phyloP scores from a whole-genome alignment of 2,329 filamentous ascomycete genomes.

The Pseudogymnoascus sp. region DNA sequence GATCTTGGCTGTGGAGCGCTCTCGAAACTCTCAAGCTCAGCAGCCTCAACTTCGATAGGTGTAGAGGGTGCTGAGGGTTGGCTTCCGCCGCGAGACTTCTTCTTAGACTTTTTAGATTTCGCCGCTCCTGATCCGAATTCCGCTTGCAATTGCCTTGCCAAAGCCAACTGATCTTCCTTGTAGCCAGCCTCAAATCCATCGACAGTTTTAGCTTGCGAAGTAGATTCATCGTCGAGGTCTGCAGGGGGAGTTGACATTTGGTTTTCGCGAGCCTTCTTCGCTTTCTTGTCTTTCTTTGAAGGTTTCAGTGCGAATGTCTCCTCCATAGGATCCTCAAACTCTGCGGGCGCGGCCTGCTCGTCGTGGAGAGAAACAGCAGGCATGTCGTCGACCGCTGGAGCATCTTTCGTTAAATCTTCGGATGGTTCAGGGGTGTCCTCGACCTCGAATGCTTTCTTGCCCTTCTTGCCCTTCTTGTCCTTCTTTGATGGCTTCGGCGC shows the following conservation, averaged over 20 bases:
- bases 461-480: constrained; percentile 29
- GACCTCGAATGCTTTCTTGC: not conserved
- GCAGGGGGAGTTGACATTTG: not conserved
- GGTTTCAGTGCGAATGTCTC: not conserved
- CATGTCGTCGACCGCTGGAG: not conserved
- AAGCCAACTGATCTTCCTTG: not conserved
- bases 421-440: not conserved
- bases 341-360: not conserved
- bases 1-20: not conserved
- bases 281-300: constrained; percentile 36
- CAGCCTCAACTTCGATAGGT: not conserved
- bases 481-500: constrained; percentile 11
- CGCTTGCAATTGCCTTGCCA: not conserved
- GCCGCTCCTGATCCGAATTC: constrained; percentile 9
- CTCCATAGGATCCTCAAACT: not conserved
- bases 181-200: not conserved
- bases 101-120: constrained; percentile 31
- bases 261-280: constrained; percentile 20
- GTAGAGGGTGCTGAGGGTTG: not conserved
- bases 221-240: not conserved
- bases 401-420: not conserved
- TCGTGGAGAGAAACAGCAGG: not conserved
- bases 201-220: not conserved
- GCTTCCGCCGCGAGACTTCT: constrained; percentile 27
- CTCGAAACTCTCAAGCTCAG: not conserved